phyloP scores from a whole-genome alignment of 2,329 filamentous ascomycete genomes.

The Cladorrhinum sp. region DNA sequence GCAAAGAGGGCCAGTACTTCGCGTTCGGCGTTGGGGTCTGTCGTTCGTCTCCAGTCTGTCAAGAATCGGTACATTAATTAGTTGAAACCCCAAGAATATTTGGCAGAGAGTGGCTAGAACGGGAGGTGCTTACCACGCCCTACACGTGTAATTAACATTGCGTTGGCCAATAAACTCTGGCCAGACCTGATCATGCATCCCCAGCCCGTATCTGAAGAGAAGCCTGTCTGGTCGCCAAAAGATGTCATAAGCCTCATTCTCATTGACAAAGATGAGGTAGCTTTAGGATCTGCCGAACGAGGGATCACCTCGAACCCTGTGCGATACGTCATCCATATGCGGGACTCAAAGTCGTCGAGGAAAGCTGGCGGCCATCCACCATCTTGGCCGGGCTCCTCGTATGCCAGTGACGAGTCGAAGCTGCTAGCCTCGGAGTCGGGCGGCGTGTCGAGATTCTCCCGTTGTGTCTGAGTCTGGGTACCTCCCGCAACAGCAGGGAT shows the following conservation, averaged over 20 bases:
- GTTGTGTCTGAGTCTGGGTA: constrained; percentile 16
- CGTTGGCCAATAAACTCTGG: constrained; percentile 87
- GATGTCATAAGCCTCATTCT: constrained; percentile 80
- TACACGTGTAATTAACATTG: constrained; percentile 67
- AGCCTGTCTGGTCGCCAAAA: constrained; percentile 73
- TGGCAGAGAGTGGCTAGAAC: not conserved
- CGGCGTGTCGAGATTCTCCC: constrained; percentile 41
- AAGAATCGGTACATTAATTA: constrained; percentile 1
- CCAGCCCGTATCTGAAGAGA: constrained; percentile 93
- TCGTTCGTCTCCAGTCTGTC: constrained; percentile 70
- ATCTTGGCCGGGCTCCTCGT: constrained; percentile 43
- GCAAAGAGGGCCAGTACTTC: constrained; percentile 78
- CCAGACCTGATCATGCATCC: constrained; percentile 98
- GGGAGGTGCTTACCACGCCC: constrained; percentile 64
- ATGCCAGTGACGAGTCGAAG: constrained; percentile 50
- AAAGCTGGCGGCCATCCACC: constrained; percentile 80
- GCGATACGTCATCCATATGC: constrained; percentile 94
- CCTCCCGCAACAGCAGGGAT: not conserved
- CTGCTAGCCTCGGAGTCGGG: constrained; percentile 50
- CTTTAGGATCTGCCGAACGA: constrained; percentile 71
- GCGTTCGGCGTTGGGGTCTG: constrained; percentile 58
- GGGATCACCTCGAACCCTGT: constrained; percentile 81
- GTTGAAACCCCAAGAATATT: not conserved
- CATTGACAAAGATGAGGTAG: constrained; percentile 70
- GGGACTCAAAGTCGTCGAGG: constrained; percentile 87